Evolutionary conservation across 148 eudicot genomes (phyloP), one percentile per base, ranked within the genome.

Genomic region (Fagopyrum homotropicum): DNA sequence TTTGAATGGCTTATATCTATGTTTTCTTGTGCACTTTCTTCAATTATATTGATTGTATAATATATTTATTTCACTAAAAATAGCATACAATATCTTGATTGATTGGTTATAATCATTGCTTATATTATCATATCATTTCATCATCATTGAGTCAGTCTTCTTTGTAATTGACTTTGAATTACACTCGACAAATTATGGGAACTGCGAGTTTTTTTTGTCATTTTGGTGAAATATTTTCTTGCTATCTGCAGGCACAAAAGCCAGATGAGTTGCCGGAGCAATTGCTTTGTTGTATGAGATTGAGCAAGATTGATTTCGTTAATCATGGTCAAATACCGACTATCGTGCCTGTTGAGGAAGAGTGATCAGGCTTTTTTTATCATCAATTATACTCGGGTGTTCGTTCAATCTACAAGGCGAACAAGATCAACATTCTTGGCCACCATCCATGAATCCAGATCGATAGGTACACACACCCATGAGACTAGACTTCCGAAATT

Each of bases 211-310:
- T 35, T 63, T 63, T 63, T 45, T 40, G 46, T 40, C 35, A 26
- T 6, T 35, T 40, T 40, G 4, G 17, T 40, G 8, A 66, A 66
- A 66, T 3, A 43, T 6, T 2, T 66, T 40, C 8, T 14, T 66
- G 71, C 14, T 46, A 7, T 26, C 7, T 49, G 12, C 86, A 91
- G 93, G 97, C 93, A 43, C 93, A 91, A 63, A 91, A 89, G 75
- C 93, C 85, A 15, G 90, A 91, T 77, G 97, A 91, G 75, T 83
- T 91, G 74, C 97, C 97, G 7, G 93, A 91, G 81, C 79, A 78
- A 51, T 81, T 91, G 66, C 89, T 91, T 14, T 81, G 89, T 68
- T 91, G 93, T 56, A 51, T 80, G 79, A 85, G 93, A 78, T 75
- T 91, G 73, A 83, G 86, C 85, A 87, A 88, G 90, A 83, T 91